Base-by-base conservation (phyloP, 306 rosid genomes). In the Vicia sativa region DNA sequence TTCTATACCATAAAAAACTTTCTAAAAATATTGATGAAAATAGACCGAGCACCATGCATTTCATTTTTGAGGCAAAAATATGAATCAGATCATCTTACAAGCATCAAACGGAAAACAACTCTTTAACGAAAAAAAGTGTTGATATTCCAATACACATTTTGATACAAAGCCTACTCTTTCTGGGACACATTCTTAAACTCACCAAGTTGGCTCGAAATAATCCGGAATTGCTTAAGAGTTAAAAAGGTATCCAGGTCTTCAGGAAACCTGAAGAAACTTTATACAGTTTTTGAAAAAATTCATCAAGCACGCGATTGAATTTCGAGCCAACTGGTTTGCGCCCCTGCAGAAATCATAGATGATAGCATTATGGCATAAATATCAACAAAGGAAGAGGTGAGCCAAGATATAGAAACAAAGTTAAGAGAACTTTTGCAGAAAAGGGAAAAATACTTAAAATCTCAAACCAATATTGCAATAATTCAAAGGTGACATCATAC, bases 251-350 rank as follows among this genome's bases (percentile, higher is more conserved):
- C 93, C 81, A 87, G 85, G 86, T 79, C 89, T 87, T 85, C 84
- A 67, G 57, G 74, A 87, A 83, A 85, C 89, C 86, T 81, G 85
- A 87, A 83, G 65, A 72, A 75, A 69, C 71, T 87, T 73, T 68
- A 78, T 72, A 5, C 74, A 81, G 68, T 41, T 77, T 74, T 79
- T 74, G 77, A 82, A 79, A 75, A 83, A 81, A 74, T 73, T 81
- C 87, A 84, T 57, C 83, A 76, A 86, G 73, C 63, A 68, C 78
- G 46, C 57, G 82, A 89, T 84, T 84, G 87, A 78, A 77, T 81
- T 86, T 82, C 84, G 67, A 86, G 90, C 96, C 96, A 89, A 89
- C 90, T 80, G n/a, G 85, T 86, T 55, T 66, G 77, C 86, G 60
- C 35, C 70, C 92, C 90, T 84, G 90, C 90, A 79, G 73, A 71